phyloP scores from a whole-genome alignment of 257 asterid species.

The Solanum stenotomum region DNA sequence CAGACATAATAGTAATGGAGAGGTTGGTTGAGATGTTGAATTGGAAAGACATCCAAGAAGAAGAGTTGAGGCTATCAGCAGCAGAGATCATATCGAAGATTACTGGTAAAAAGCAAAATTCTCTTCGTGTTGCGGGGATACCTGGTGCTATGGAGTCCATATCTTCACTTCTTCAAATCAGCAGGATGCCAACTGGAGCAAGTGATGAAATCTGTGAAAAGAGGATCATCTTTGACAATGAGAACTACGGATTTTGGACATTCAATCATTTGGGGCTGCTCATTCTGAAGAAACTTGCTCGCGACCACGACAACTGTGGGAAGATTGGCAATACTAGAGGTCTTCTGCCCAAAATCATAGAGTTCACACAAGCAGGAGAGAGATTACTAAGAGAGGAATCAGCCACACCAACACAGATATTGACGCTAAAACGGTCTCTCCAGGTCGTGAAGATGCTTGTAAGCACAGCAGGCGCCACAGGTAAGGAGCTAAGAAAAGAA shows the following conservation, averaged over 20 bases:
- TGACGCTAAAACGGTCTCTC: conserved; percentile 57
- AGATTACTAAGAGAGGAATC: conserved; percentile 42
- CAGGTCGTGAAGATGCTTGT: conserved; percentile 78
- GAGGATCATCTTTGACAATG: conserved; percentile 31
- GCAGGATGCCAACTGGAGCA: conserved; percentile 39
- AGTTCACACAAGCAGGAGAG: conserved; percentile 67
- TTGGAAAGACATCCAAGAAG: conserved; percentile 81
- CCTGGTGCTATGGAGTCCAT: conserved; percentile 83
- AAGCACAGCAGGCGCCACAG: conserved; percentile 62
- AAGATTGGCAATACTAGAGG: conserved; percentile 80
- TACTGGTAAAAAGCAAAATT: conserved; percentile 59
- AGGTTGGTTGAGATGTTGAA: conserved; percentile 83
- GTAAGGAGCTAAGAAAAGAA: conserved; percentile 62
- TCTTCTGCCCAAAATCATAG: conserved; percentile 68
- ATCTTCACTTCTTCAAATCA: conserved; percentile 54
- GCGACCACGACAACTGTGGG: conserved; percentile 74
- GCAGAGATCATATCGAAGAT: conserved; percentile 61
- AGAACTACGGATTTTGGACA: conserved; percentile 48
- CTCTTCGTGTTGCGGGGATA: conserved; percentile 65
- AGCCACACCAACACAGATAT: conserved; percentile 48
- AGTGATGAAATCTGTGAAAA: conserved; percentile 70
- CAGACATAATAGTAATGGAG: conserved; percentile 53
- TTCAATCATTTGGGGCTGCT: conserved; percentile 85
- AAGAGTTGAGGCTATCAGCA: conserved; percentile 68
- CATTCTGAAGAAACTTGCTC: conserved; percentile 78